Base-by-base conservation (phyloP, 1,284 basidiomycete genomes). In the Fomitiporia mediterranea region DNA sequence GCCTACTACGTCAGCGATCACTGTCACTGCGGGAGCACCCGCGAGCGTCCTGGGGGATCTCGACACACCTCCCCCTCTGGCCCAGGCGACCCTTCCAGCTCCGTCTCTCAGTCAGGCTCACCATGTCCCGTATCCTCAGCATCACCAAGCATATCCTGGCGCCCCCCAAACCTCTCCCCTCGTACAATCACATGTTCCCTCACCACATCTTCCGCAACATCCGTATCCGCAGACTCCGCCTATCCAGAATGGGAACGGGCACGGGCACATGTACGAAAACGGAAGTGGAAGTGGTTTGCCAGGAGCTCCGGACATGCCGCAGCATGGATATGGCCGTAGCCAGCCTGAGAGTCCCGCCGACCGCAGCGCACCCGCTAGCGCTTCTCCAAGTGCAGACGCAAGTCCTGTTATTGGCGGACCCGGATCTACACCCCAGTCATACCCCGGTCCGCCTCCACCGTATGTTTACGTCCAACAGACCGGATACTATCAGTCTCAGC, bases 41-140 rank as follows among this genome's bases (percentile, higher is more conserved):
- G 40, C 50, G 11, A 28, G 4, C 32, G 51, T 3, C 54, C 43
- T 9, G 42, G 15, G 39, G n/a, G 55, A 55, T 55, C 61, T 34
- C 46, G 58, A 55, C 52, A 54, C 56, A 34, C 59, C 60, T 30
- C 61, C 58, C n/a, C 60, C 49, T 4, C 56, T 52, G 38, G 60
- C 52, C 5, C 60, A 49, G 38, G 61, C 54, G 8, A 47, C 25
- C 43, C 38, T 43, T 17, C 60, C 54, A 17, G 48, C 54, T 11
- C 46, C 47, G 2, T 32, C 30, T 15, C 35, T 55, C 21, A 27
- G n/a, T n/a, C 46, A 7, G 30, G 35, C 51, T 15, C 34, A 32
- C 25, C 27, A 32, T 11, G 17, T 38, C 7, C 27, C 8, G 23
- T 42, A 38, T 38, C 5, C n/a, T 21, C n/a, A 8, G 39, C n/a